Evolutionary conservation across 2,329 filamentous ascomycete species (phyloP), one percentile per base, ranked within the genome.

Genomic region (Diaporthe amygdali): DNA sequence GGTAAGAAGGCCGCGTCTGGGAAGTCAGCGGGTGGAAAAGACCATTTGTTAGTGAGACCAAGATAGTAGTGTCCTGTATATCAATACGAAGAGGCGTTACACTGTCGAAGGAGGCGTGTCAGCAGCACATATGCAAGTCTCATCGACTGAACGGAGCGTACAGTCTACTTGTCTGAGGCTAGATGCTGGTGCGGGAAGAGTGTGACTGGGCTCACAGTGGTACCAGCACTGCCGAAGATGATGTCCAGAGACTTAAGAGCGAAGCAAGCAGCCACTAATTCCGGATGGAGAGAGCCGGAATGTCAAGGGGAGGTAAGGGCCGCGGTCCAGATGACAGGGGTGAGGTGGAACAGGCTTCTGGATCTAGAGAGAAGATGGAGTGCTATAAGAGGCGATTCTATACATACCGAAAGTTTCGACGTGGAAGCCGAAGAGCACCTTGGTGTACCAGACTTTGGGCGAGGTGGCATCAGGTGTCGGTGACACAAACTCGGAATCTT

Each of bases 261-360:
- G 46, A 66, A 56, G 44, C 46, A 54, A 44, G 22, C 41, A 34
- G 41, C 47, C 52, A 39, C 52, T 32, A 68, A 41, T 39, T 63
- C 54, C 54, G 63, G 61, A 67, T 49, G 68, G 64, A 51, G 68
- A 56, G 49, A 70, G 63, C 52, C 61, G 68, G 68, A 34, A 46
- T 54, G 39, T 54, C 30, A 54, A 54, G 46, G 52, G 44, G n/a
- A 37, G 39, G 61, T 44, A 55, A 63, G 71, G 44, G 44, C 30
- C n/a, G 44, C 41, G 32, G 49, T 51, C 49, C 47, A 59, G 68
- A 47, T n/a, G 44, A 54, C 71, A 70, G 54, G 68, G 71, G 44
- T 49, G 44, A 54, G 52, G 46, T 56, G 63, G 25, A 63, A 56
- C 41, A 34, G 20, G 47, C 22, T 44, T 51, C 30, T 30, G 25